phyloP scores from a whole-genome alignment of 208 protist genomes.

The Trypanosoma vivax region DNA sequence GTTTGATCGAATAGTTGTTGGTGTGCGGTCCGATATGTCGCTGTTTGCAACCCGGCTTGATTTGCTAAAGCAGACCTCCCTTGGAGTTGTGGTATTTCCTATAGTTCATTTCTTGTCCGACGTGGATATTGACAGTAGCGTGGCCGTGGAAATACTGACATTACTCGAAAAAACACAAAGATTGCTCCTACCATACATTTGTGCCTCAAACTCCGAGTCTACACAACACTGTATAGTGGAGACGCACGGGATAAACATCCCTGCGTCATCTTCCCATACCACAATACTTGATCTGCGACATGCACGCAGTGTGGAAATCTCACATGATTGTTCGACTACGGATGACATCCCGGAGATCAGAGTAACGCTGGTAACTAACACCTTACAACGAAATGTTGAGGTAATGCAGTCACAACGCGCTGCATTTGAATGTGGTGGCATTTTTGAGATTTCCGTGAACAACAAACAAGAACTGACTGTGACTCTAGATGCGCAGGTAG shows the following conservation, averaged over 20 bases:
- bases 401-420: constrained; percentile 8
- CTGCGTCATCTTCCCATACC: constrained; percentile 27
- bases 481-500: constrained; percentile 34
- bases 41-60: constrained; percentile 12
- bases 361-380: constrained; percentile 25
- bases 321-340: constrained; percentile 4
- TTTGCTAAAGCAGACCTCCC: constrained; percentile 53
- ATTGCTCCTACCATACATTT: constrained; percentile 14
- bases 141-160: constrained; percentile 47
- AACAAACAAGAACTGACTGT: constrained; percentile 20
- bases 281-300: constrained; percentile 50
- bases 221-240: constrained; percentile 38
- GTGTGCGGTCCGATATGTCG: neutral
- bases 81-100: constrained; percentile 77
- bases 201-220: neutral
- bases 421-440: constrained; percentile 27
- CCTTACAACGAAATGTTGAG: constrained; percentile 17
- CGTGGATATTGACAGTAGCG: constrained; percentile 45
- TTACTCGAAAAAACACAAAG: constrained; percentile 55
- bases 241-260: constrained; percentile 48
- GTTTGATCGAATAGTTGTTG: constrained; percentile 40
- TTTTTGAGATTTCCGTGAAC: constrained; percentile 22
- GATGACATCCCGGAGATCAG: constrained; percentile 22
- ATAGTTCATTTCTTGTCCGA: constrained; percentile 70
- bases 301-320: constrained; percentile 47